phyloP scores from a whole-genome alignment of 768 basidiomycete genomes.

The Podaxis mareebaensis region DNA sequence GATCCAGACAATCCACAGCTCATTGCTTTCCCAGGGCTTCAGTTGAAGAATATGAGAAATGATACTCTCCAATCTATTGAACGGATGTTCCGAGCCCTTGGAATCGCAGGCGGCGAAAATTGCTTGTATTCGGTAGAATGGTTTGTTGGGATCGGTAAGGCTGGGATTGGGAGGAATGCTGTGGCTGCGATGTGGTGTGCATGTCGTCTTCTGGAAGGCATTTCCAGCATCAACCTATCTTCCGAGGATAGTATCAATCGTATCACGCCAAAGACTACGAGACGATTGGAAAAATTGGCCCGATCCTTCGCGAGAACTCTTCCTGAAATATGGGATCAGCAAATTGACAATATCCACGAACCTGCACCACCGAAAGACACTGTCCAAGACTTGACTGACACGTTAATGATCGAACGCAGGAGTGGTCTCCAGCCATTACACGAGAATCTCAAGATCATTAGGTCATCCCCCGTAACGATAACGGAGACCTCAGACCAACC shows the following conservation, averaged over 20 bases:
- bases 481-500: conserved; percentile 42
- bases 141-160: conserved; percentile 59
- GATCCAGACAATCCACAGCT: conserved; percentile 34
- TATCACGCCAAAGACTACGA: conserved; percentile 38
- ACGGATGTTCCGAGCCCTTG: conserved; percentile 74
- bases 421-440: conserved; percentile 67
- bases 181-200: conserved; percentile 87
- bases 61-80: conserved; percentile 48
- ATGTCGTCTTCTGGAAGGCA: conserved; percentile 72
- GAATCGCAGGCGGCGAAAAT: conserved; percentile 64
- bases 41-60: conserved; percentile 57
- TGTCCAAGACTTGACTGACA: conserved; percentile 17
- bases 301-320: conserved; percentile 63
- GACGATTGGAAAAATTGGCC: conserved; percentile 61
- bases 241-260: conserved; percentile 26
- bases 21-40: conserved; percentile 58
- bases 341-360: conserved; percentile 28
- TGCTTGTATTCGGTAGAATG: conserved; percentile 83
- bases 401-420: conserved; percentile 50
- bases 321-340: conserved; percentile 71
- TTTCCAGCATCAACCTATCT: conserved; percentile 48
- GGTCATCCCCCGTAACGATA: conserved; percentile 25
- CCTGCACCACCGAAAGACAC: conserved; percentile 17
- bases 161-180: conserved; percentile 43
- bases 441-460: conserved; percentile 54